These are phyloP conservation scores for Backusella australiensis DNA, from an alignment of 192 early-diverging fungal species.

Conservation along the genomic window DNA sequence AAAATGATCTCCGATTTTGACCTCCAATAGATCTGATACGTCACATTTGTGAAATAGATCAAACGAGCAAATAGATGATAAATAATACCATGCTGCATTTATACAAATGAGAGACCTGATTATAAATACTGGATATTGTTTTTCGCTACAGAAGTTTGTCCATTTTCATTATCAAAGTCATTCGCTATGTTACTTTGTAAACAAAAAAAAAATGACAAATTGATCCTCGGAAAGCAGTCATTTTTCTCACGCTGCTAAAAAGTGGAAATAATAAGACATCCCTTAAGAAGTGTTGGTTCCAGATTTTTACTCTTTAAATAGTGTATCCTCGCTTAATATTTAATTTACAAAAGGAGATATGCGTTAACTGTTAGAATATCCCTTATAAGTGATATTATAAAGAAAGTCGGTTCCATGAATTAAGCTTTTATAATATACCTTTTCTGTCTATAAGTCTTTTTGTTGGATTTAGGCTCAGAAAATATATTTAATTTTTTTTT, in stretches of 20 bases:
- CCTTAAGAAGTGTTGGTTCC: background rate
- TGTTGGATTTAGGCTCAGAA: background rate
- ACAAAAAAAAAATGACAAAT: background rate
- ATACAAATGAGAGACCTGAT: background rate
- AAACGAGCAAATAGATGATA: background rate
- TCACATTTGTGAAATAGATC: background rate
- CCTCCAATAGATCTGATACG: background rate
- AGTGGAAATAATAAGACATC: conserved; percentile 2
- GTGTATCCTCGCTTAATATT: background rate
- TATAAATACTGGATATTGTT: background rate
- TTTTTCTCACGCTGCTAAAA: background rate
- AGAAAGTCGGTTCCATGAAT: background rate
- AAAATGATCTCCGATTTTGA: background rate
- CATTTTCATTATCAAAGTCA: background rate
- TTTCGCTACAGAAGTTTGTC: background rate
- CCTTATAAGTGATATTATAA: background rate
- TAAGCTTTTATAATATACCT: background rate
- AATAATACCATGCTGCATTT: background rate
- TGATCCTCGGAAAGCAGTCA: conserved; percentile 1
- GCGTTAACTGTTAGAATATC: background rate
- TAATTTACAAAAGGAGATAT: background rate
- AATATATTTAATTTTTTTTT: background rate
- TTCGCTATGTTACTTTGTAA: background rate
- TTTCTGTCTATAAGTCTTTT: background rate
- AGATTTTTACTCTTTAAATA: background rate